Evolutionary conservation across 2,329 filamentous ascomycete species (phyloP).

Genomic region (Diplocarpon mali): DNA sequence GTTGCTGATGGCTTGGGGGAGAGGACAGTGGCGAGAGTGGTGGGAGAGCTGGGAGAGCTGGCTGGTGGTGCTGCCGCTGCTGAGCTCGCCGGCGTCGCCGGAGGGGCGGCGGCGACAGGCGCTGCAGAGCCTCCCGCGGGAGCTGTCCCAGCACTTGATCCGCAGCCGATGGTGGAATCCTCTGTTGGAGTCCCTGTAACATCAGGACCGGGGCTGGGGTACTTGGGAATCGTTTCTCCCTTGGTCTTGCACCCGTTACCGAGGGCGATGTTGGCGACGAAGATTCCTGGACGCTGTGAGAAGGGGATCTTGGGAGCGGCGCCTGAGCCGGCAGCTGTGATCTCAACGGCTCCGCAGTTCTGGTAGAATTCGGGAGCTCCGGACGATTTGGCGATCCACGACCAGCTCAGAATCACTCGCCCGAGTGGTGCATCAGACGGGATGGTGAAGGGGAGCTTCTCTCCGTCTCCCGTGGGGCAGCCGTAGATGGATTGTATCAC

Average conservation of each 20-base stretch:
- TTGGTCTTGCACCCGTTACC: background rate
- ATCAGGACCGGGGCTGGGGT: conserved; percentile 1
- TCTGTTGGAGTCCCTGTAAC: background rate
- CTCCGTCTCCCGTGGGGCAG: background rate
- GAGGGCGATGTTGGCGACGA: background rate
- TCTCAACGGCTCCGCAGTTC: background rate
- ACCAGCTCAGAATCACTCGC: background rate
- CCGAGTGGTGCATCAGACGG: background rate
- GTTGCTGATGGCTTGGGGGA: background rate
- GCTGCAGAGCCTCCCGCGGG: background rate
- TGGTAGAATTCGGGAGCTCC: background rate
- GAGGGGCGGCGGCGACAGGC: background rate
- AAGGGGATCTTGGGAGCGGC: background rate
- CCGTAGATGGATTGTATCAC: background rate
- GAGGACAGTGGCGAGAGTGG: no score
- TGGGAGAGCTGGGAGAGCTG: background rate
- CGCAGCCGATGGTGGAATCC: background rate
- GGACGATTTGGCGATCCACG: background rate
- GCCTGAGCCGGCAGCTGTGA: background rate
- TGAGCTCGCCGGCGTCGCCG: background rate
- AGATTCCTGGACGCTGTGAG: background rate
- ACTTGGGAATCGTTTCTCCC: background rate
- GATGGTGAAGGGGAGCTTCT: background rate
- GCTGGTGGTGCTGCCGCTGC: background rate
- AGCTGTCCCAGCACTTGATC: background rate